Base-by-base conservation (phyloP, 2,329 filamentous ascomycete genomes). In the Trichoderma sp. region DNA sequence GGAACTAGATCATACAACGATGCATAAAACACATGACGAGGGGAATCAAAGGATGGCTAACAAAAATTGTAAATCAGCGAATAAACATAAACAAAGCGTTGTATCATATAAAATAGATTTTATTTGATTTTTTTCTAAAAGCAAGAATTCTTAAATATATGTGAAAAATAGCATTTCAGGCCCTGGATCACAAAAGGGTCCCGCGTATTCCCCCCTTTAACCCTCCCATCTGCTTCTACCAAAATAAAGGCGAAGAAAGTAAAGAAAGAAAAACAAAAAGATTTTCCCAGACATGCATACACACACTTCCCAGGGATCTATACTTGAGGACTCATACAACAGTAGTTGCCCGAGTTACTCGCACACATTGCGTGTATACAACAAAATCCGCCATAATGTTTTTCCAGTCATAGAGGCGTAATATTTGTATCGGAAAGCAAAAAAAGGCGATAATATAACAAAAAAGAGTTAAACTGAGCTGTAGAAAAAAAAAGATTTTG, bases 41-140 rank as follows among this genome's bases (percentile, higher is more conserved):
- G 10, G 26, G 11, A 14, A n/a, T 70, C 70, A 73, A 71, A 18
- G 8, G 39, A 69, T 72, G 70, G 69, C 65, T 74, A 71, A 18
- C n/a, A n/a, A 74, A 74, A 71, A 71, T 37, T 24, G 16, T 26
- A 43, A 58, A 59, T 13, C 28, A 54, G 8, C 26, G 14, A 52
- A 60, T 37, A 67, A 39, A 54, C 18, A 63, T 51, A 39, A 28
- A 43, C 10, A 66, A 60, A 37, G 39, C 10, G 54, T 49, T 65
- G 18, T 56, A 65, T 8, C n/a, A 34, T 28, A 59, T 43, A 60
- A 37, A 51, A 51, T 34, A 34, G 51, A 46, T 18, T 54, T 30
- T 60, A 34, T 34, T 14, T 34, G 32, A 59, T 67, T 59, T 60
- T 59, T 67, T n/a, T 43, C 43, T 54, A 64, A 52, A 52, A 43